Base-by-base conservation (phyloP, 768 basidiomycete species). In the Agaricus sinodeliciosus region DNA sequence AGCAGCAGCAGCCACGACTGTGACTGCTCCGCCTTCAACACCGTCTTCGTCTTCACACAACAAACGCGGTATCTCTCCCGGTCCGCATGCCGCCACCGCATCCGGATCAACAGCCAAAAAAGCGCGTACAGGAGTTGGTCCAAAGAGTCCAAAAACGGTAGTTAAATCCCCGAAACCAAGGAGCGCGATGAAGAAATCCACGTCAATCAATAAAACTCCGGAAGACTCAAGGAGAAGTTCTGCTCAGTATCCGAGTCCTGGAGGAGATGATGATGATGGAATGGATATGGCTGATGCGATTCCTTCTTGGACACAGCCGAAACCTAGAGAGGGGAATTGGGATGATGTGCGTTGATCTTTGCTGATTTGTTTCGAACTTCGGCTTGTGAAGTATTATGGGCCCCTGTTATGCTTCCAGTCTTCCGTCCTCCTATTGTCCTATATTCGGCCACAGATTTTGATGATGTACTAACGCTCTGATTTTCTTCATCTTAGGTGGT, bases 251-350 rank as follows among this genome's bases (percentile, higher is more conserved):
- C 87, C 88, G 6, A 72, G 75, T 1, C 78, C 82, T 0, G 75
- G 59, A 41, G 75, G 72, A 13, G 73, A 74, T 11, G 65, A 44
- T n/a, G 73, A 74, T 22, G 65, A 62, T 55, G 72, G 79, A 44
- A 69, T 84, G 68, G 77, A 79, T 43, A 70, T 85, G 69, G 76
- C 77, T 47, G 73, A 91, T 65, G 90, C 90, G 19, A 90, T 92
- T 63, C 90, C 90, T 5, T 76, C 79, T 3, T 89, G 87, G 89
- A 89, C 86, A 15, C 84, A 90, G 62, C 87, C 87, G 22, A 71
- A 84, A 25, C 78, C 75, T 22, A 70, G 69, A 54, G 72, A 78
- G 19, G 86, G 87, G 1, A 90, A 88, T 60, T 93, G 90, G 90
- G 90, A 93, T 61, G 90, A 93, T 63, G 88, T 81, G 60, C 62